A percentile compares a stretch with the other conserved stretches of the same genome.
Evolutionary conservation across 441 rosid species (phyloP).

Genomic region (Eugenia klotzschiana): DNA sequence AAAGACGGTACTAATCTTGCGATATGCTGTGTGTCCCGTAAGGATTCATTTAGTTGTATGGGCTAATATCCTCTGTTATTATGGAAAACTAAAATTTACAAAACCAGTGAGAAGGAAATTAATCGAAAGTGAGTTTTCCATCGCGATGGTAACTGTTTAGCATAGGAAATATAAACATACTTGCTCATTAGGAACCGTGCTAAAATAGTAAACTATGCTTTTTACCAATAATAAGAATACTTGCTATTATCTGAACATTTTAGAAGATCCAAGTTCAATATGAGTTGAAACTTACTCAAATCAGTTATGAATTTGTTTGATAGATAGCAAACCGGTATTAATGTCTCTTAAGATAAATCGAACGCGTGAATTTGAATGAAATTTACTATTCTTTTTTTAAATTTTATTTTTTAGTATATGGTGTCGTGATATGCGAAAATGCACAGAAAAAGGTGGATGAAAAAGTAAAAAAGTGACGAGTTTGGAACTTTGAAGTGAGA

Average conservation of each 20-base stretch:
- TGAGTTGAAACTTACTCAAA: rapidly evolving
- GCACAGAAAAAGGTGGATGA: not conserved
- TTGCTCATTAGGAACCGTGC: not conserved
- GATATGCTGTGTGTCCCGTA: not conserved
- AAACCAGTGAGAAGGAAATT: not conserved
- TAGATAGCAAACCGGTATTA: not conserved
- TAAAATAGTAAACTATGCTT: not conserved
- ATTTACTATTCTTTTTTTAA: no score
- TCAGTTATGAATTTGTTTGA: not conserved
- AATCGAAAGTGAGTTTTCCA: not conserved
- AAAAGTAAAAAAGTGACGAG: no score
- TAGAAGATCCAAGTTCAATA: not conserved
- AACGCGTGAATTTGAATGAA: no score
- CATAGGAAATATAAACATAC: not conserved
- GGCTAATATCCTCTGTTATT: not conserved
- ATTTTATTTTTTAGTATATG: no score
- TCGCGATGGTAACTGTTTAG: not conserved
- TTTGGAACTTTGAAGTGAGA: no score
- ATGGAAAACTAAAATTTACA: not conserved
- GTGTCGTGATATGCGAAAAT: not conserved
- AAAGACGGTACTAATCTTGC: not conserved
- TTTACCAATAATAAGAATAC: not conserved
- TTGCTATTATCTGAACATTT: rapidly evolving
- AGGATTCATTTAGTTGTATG: not conserved
- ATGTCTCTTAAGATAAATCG: not conserved